Evolutionary conservation across 1,284 basidiomycete genomes (phyloP), one percentile per base, ranked within the genome.

Genomic region (Leccinum huronense): DNA sequence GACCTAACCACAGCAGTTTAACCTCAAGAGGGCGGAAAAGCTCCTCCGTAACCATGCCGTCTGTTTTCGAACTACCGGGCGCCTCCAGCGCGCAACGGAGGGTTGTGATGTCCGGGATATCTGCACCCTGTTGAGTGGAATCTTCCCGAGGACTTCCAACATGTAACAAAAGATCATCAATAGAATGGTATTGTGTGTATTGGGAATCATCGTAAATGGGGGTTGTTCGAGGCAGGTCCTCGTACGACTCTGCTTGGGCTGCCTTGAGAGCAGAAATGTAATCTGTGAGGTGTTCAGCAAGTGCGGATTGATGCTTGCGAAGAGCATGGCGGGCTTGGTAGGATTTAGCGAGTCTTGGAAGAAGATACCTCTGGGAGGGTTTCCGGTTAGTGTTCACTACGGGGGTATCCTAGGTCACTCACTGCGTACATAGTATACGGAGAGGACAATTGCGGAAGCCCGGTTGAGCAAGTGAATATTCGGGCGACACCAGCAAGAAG

Each of bases 381-480:
- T 33, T 45, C 27, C 19, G 8, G 45, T 73, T 19, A 74, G 65
- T 63, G 16, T 23, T 27, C 11, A 58, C 16, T 36, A 30, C 10
- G 30, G 14, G 53, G 0, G 3, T 34, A 34, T 36, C 14, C 33
- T 60, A 59, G 55, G 38, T 23, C 7, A 33, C 23, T 23, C 23
- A 23, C 19, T 33, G 75, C 86, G 61, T 67, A 89, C 88, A 62
- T 86, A 85, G 76, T 90, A 92, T 42, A 89, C 68, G 56, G 89
- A 77, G 16, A 88, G 70, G 5, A 88, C 69, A 1, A 80, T 74
- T 1, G 84, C 82, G 57, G 88, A 86, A 6, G 86, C 81, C 89
- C 87, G 3, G 83, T 79, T 62, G 88, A 68, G 88, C 88, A 91
- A 13, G 86, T 83, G 59, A 89, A 79, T 45, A 90, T 73, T 62